phyloP scores from a whole-genome alignment of 2,329 filamentous ascomycete species.

The Epichloe bromicola region DNA sequence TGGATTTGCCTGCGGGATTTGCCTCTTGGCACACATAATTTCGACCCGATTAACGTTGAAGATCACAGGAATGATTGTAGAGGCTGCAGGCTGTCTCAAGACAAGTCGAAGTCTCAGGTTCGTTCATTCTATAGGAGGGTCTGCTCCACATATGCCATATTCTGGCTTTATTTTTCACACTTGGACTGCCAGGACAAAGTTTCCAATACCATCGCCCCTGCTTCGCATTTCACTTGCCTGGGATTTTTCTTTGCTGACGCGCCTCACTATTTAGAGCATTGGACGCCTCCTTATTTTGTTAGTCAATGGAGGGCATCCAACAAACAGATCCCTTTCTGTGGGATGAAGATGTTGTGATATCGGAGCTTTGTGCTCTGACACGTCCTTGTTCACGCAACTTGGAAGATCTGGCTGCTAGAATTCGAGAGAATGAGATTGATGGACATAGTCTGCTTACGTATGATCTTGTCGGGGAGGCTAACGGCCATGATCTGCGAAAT shows the following conservation, averaged over 20 bases:
- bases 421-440: conserved; percentile 51
- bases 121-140: neutral
- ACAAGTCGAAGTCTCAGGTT: neutral
- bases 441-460: conserved; percentile 50
- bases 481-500: conserved; percentile 19
- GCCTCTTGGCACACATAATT: neutral
- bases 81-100: neutral
- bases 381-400: conserved; percentile 39
- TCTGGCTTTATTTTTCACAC: neutral
- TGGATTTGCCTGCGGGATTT: neutral
- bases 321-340: conserved; percentile 59
- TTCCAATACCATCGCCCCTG: neutral
- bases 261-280: neutral
- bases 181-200: neutral
- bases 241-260: neutral
- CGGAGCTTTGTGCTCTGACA: conserved; percentile 46
- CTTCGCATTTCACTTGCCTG: neutral
- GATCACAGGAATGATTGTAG: neutral
- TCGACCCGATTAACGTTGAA: neutral
- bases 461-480: conserved; percentile 30
- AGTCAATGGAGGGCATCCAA: conserved; percentile 14
- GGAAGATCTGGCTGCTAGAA: conserved; percentile 33
- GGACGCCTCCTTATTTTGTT: neutral
- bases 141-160: neutral
- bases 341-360: conserved; percentile 53